These are phyloP conservation scores for Diplodia scrobiculata DNA, from an alignment of 2,329 filamentous ascomycete species.

Conservation along the genomic window DNA sequence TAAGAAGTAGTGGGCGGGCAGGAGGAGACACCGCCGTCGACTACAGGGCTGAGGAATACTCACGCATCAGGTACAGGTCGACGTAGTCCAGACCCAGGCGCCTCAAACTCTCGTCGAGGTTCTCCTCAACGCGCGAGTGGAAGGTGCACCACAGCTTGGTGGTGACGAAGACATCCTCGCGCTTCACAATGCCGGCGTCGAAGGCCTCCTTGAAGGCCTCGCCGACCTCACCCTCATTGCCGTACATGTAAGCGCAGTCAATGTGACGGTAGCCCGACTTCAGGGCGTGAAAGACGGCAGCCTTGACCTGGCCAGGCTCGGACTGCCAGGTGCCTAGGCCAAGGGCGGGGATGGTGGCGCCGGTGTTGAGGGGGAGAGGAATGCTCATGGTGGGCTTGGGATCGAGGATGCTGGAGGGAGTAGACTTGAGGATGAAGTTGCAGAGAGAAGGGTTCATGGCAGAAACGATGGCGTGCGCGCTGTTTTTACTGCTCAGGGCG, in stretches of 20 bases:
- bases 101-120: conserved; percentile 71
- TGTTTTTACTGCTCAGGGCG: conserved; percentile 12
- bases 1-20: too few relatives aligned
- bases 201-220: conserved; percentile 77
- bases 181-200: conserved; percentile 76
- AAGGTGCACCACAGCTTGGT: conserved; percentile 87
- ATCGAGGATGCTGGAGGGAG: conserved; percentile 42
- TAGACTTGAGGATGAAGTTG: conserved; percentile 46
- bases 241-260: conserved; percentile 68
- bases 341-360: conserved; percentile 45
- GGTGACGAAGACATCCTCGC: conserved; percentile 86
- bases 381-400: conserved; percentile 47
- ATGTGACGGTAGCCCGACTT: conserved; percentile 58
- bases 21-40: neutral
- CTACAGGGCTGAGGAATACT: neutral
- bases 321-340: conserved; percentile 47
- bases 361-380: conserved; percentile 46
- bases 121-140: conserved; percentile 68
- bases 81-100: conserved; percentile 76
- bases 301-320: conserved; percentile 51
- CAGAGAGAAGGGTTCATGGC: conserved; percentile 46
- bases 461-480: conserved; percentile 20
- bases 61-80: conserved; percentile 73
- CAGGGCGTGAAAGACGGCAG: conserved; percentile 52
- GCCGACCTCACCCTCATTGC: conserved; percentile 77